These are phyloP conservation scores for Kalaharituber pfeilii DNA, from an alignment of 2,329 filamentous ascomycete genomes.

Conservation along the genomic window DNA sequence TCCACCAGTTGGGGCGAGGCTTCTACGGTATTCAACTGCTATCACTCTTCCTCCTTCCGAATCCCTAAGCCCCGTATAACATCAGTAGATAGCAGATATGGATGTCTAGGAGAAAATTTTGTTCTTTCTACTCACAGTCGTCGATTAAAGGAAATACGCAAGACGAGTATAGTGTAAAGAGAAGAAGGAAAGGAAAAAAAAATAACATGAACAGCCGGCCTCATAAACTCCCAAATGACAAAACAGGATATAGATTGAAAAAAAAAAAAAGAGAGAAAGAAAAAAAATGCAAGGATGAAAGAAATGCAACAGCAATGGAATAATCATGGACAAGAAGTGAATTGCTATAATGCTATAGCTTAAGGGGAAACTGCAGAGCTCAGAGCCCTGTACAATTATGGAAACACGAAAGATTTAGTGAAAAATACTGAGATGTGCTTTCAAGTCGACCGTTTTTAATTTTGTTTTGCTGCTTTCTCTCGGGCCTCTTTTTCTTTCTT, in stretches of 20 bases:
- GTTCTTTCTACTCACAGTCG: too few species aligned
- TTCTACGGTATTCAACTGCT: too few species aligned
- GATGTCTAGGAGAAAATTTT: conserved; percentile 5
- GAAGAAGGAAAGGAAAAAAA: background rate
- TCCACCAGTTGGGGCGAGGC: too few species aligned
- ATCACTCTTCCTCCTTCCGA: too few species aligned
- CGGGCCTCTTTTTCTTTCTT: background rate
- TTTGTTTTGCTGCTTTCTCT: background rate
- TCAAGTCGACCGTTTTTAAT: conserved; percentile 5
- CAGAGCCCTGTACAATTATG: too few species aligned
- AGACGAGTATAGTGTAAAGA: background rate
- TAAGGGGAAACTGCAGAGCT: too few species aligned
- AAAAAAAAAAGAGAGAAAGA: conserved; percentile 6
- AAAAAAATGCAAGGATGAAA: conserved; percentile 10
- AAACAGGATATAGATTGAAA: conserved; percentile 1
- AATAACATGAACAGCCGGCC: background rate
- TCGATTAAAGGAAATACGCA: conserved; percentile 3
- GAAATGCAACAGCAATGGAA: conserved; percentile 16
- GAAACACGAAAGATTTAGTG: too few species aligned
- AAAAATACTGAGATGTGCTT: background rate
- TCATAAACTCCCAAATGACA: background rate
- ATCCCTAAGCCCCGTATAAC: too few species aligned
- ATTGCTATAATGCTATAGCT: too few species aligned
- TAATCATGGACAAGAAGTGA: conserved; percentile 10
- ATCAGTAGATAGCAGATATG: conserved; percentile 5